phyloP scores from a whole-genome alignment of 441 rosid genomes.

The Codiaeum variegatum region DNA sequence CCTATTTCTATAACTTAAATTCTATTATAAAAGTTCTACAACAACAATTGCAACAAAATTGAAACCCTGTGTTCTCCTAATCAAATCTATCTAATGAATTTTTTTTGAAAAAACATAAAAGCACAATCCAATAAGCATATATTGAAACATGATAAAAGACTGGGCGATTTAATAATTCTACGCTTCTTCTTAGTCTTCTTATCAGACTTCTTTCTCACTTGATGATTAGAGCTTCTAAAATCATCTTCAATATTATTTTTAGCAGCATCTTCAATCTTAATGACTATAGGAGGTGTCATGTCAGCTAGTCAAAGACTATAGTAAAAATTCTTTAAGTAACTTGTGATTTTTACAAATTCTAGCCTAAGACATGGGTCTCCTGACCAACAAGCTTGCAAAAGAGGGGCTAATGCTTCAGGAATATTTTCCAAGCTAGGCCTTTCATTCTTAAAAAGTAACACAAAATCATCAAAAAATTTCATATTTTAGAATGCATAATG shows the following conservation, averaged over 20 bases:
- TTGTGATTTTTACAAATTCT: constrained; percentile 45
- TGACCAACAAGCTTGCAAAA: constrained; percentile 61
- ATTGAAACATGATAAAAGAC: constrained; percentile 20
- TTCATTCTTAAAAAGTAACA: constrained; percentile 38
- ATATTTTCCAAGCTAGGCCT: constrained; percentile 53
- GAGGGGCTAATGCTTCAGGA: constrained; percentile 31
- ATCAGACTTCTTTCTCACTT: constrained; percentile 7
- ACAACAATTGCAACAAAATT: background rate
- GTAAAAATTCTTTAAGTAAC: constrained; percentile 25
- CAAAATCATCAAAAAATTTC: background rate
- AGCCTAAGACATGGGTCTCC: constrained; percentile 46
- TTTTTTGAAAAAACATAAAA: background rate
- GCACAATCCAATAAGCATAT: constrained; percentile 23
- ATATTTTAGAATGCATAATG: too few species aligned
- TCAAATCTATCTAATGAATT: background rate
- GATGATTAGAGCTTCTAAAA: background rate
- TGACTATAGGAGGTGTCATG: constrained; percentile 6
- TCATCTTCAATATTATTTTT: background rate
- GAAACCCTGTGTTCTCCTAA: background rate
- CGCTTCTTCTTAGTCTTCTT: constrained; percentile 17
- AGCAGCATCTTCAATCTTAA: constrained; percentile 16
- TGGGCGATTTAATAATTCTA: too few species aligned
- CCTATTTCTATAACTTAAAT: background rate
- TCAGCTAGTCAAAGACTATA: constrained; percentile 19
- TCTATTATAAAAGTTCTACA: background rate